Percentiles rank a stretch among this genome's conserved stretches.
Evolutionary conservation across 139 green algal species (phyloP).

Genomic region (Tetraselmis striata): DNA sequence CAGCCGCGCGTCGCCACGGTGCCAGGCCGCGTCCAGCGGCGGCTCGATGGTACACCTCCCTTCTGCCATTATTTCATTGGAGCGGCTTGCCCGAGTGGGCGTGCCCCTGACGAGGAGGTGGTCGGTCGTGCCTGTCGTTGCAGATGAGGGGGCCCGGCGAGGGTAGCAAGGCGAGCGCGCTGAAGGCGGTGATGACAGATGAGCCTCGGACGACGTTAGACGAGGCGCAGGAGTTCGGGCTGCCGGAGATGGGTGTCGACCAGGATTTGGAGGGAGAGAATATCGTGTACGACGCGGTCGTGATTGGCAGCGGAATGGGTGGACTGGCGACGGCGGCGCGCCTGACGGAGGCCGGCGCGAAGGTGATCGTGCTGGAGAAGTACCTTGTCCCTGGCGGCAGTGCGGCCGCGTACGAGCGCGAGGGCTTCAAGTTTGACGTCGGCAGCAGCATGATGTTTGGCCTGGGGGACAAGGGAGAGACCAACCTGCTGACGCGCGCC

Average conservation of each 20-base stretch:
- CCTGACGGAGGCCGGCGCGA: conserved; percentile 67
- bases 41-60: no score
- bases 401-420: conserved; percentile 76
- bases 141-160: no score
- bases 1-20: no score
- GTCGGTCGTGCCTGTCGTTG: no score
- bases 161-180: no score
- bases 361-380: conserved; percentile 80
- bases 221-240: neutral
- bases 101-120: no score
- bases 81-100: no score
- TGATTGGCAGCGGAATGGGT: conserved; percentile 86
- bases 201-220: neutral
- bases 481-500: conserved; percentile 91
- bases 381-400: conserved; percentile 89
- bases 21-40: no score
- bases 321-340: conserved; percentile 79
- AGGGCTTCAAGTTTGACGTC: conserved; percentile 95
- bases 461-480: conserved; percentile 80
- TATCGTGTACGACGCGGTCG: conserved; percentile 77
- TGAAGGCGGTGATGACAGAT: neutral
- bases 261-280: neutral
- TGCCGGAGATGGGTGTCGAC: neutral
- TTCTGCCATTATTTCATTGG: no score
- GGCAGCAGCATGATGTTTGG: conserved; percentile 96